Conservation (phyloP, 768 basidiomycete species). For the Xanthoconium stramineum region DNA sequence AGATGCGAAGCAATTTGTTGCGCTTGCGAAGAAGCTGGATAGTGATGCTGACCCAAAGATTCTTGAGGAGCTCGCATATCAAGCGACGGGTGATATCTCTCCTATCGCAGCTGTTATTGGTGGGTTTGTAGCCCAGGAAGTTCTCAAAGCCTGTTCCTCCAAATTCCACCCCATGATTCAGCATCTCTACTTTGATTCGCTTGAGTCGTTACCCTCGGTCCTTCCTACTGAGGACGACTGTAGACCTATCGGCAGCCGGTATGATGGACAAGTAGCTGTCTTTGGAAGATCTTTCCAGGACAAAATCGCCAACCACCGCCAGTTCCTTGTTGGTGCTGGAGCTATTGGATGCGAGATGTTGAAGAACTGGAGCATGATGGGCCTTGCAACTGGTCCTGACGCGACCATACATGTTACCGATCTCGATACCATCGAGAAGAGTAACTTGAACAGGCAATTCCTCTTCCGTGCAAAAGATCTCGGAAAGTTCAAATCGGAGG, state of each 20-base stretch:
- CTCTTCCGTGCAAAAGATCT: constrained; percentile 95
- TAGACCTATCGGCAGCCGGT: constrained; percentile 76
- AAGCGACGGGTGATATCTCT: constrained; percentile 86
- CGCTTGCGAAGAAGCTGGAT: constrained; percentile 75
- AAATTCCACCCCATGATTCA: constrained; percentile 98
- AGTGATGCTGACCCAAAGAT: constrained; percentile 77
- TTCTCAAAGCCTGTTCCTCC: constrained; percentile 93
- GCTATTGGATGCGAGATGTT: constrained; percentile 99
- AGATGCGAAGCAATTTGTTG: constrained; percentile 72
- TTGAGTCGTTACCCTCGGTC: constrained; percentile 82
- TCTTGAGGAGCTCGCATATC: constrained; percentile 81
- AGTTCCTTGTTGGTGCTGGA: constrained; percentile 98
- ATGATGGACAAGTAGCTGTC: constrained; percentile 94
- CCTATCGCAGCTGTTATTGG: constrained; percentile 93
- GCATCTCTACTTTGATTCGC: constrained; percentile 93
- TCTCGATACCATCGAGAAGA: constrained; percentile 98
- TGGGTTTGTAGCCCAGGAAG: constrained; percentile 97
- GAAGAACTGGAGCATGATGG: constrained; percentile 99
- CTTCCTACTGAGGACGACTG: constrained; percentile 82
- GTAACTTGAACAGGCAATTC: constrained; percentile 97
- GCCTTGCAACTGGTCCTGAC: constrained; percentile 74
- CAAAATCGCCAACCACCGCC: constrained; percentile 83
- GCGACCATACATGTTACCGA: constrained; percentile 93
- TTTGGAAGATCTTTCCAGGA: constrained; percentile 93
- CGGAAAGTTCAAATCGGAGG: constrained; percentile 95